Percentiles rank a stretch among this genome's conserved stretches.
Evolutionary conservation across 768 basidiomycete genomes (phyloP).

Genomic region (Gloeopeniophorella convolvens): DNA sequence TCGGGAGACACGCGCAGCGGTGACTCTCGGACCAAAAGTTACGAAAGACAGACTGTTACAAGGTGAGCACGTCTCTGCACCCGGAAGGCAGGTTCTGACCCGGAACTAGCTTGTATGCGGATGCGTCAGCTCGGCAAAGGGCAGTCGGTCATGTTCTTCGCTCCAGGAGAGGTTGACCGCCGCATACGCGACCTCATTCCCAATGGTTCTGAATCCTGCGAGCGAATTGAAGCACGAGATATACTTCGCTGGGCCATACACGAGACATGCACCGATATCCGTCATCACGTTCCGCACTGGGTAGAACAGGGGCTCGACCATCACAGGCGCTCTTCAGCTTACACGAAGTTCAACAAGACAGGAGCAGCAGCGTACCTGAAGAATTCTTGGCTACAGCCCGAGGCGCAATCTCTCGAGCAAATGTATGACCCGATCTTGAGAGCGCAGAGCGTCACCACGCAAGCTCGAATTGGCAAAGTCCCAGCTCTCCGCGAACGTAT

Average conservation of each 20-base stretch:
- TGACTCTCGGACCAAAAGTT: slow-evolving; percentile 44
- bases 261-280: slow-evolving; percentile 17
- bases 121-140: slow-evolving; percentile 18
- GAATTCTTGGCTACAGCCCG: slow-evolving; percentile 5
- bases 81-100: not conserved
- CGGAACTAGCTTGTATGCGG: slow-evolving; percentile 13
- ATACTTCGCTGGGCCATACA: slow-evolving; percentile 17
- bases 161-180: slow-evolving; percentile 11
- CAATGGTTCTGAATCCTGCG: not conserved
- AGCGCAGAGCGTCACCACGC: not conserved
- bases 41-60: slow-evolving; percentile 48
- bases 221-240: slow-evolving; percentile 1
- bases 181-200: slow-evolving; percentile 3
- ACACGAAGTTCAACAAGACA: not conserved
- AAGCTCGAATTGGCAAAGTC: not conserved
- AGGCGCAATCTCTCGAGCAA: slow-evolving; percentile 12
- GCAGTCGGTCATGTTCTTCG: slow-evolving; percentile 17
- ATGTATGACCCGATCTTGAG: slow-evolving; percentile 3
- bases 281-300: slow-evolving; percentile 13
- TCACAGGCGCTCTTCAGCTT: not conserved
- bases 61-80: slow-evolving; percentile 28
- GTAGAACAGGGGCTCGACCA: slow-evolving; percentile 11
- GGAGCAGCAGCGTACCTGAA: not conserved
- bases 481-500: slow-evolving; percentile 7
- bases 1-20: slow-evolving; percentile 33